Base-by-base conservation (phyloP, 257 asterid species). In the Penstemon eatonii region DNA sequence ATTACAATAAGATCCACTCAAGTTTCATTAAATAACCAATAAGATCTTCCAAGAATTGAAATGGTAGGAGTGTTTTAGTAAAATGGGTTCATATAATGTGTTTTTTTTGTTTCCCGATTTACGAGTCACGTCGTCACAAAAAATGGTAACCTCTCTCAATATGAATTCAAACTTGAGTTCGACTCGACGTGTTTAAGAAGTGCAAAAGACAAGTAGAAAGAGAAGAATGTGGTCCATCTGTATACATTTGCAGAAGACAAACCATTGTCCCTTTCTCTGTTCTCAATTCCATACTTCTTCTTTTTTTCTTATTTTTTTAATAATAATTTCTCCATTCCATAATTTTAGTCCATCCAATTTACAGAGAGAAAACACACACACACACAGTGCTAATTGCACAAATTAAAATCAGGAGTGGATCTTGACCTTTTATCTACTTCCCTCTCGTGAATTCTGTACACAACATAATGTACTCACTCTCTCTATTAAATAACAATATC, bases 381-480 rank as follows among this genome's bases (percentile, higher is more conserved):
- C 51, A 19, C 11, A 9, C 36, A 46, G 64, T 60, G 71, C 77
- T 66, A 56, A 54, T 60, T 72, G 71, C 19, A 49, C 73, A 69
- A 67, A 58, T 2, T 25, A 68, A 66, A 59, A 33, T 60, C 43
- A 41, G 46, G 81, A 63, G 73, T 67, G 65, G 61, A 73, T 70
- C 65, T 74, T 60, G 70, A 69, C 78, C 83, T 69, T 76, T 80
- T 75, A 70, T 79, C 80, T 69, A 49, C 76, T 61, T 18, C 69
- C 73, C 50, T 62, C 92, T 80, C 90, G 92, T 88, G n/a, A n/a
- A n/a, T n/a, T n/a, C n/a, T n/a, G n/a, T n/a, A n/a, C n/a, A n/a
- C n/a, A n/a, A n/a, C n/a, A n/a, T n/a, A n/a, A n/a, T n/a, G n/a
- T 90, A 86, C 93, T 81, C 81, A 51, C 72, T 56, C 50, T 60